phyloP scores from a whole-genome alignment of 164 flowering plant species.

The Annona squamosa region DNA sequence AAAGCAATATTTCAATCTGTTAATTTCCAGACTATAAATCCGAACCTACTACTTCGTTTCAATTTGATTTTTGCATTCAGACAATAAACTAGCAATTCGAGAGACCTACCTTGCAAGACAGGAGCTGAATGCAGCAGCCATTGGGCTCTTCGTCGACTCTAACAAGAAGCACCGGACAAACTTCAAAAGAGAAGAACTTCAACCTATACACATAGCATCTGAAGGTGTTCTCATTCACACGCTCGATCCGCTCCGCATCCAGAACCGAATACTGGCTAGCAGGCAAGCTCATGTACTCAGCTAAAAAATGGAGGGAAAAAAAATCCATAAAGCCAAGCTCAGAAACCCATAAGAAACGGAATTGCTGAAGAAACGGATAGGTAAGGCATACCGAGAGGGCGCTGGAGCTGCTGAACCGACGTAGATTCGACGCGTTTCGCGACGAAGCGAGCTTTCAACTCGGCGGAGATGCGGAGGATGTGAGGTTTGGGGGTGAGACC shows the following conservation, averaged over 20 bases:
- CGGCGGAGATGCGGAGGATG: slow-evolving; percentile 32
- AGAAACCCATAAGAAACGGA: background rate
- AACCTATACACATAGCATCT: slow-evolving; percentile 71
- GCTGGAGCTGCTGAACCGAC: slow-evolving; percentile 54
- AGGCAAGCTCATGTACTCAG: slow-evolving; percentile 87
- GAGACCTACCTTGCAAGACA: slow-evolving; percentile 77
- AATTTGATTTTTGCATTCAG: background rate
- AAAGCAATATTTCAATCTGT: no score
- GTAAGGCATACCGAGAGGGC: slow-evolving; percentile 56
- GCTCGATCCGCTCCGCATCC: slow-evolving; percentile 91
- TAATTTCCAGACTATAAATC: no score
- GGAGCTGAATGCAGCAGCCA: slow-evolving; percentile 77
- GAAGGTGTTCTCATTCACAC: slow-evolving; percentile 77
- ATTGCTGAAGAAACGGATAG: background rate
- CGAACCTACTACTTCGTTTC: no score
- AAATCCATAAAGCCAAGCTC: background rate
- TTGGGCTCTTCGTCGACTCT: slow-evolving; percentile 66
- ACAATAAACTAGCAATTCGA: background rate
- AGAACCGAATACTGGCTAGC: slow-evolving; percentile 93
- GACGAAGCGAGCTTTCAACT: slow-evolving; percentile 58
- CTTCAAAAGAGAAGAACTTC: slow-evolving; percentile 78
- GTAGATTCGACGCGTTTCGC: slow-evolving; percentile 59
- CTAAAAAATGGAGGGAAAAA: slow-evolving; percentile 2
- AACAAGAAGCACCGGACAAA: slow-evolving; percentile 86
- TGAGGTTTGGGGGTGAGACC: background rate